Evolutionary conservation across 2,329 filamentous ascomycete genomes (phyloP), one percentile per base, ranked within the genome.

Genomic region (Pseudogymnoascus sp.): DNA sequence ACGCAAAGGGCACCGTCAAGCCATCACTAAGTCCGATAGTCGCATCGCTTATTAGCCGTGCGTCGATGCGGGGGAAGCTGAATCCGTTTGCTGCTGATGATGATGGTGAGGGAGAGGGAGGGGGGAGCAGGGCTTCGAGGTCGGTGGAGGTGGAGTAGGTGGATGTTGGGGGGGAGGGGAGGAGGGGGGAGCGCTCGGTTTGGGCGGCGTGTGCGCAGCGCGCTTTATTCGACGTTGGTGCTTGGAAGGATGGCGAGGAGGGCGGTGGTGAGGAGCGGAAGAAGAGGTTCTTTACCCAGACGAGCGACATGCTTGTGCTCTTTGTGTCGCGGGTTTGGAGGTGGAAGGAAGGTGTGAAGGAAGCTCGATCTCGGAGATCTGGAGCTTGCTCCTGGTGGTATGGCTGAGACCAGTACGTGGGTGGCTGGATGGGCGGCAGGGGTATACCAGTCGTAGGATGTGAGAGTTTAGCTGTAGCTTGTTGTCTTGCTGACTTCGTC

Each of bases 21-120:
- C 84, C 84, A 71, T 87, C 84, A 0, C 83, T 82, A 37, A 87
- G 77, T 17, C 84, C 84, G 69, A 87, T 84, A 29, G 85, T 86
- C 21, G 82, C 78, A 72, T 86, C 83, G 6, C 76, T 76, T 17
- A 81, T 73, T 17, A 79, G 65, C 40, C 74, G 59, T 0, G 71
- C 70, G 64, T 73, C 70, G 15, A 72, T 35, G 29, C 33, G 29
- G 1, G 29, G 33, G 17, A 33, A 59, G 6, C 11, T 10, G 26
- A 17, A 21, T 4, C 1, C 4, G n/a, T 6, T 33, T 23, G 26
- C n/a, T 26, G 23, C 23, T 26, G 23, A 15, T 31, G 15, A 1
- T 7, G 53, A 19, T 1, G 23, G 23, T 3, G 23, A 26, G 23
- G 23, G 23, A 5, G 23, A 26, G 23, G 23, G 23, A 26, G 23